These are phyloP conservation scores for Juglanconis juglandina DNA, from an alignment of 2,329 filamentous ascomycete genomes.

Conservation along the genomic window DNA sequence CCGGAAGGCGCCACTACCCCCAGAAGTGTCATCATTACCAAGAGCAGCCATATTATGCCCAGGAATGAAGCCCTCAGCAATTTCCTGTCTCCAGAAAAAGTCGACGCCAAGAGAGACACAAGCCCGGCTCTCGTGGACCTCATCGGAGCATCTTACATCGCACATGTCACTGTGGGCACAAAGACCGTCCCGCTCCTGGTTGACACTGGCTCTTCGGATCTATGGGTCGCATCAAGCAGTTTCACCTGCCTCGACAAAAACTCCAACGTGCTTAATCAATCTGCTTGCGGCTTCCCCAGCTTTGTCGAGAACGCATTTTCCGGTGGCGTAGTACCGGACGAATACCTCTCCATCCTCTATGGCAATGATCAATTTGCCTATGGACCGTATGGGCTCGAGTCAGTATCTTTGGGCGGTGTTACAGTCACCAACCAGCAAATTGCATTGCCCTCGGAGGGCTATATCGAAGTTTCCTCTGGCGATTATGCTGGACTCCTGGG, in stretches of 20 bases:
- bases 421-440: conserved; percentile 8
- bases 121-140: background rate
- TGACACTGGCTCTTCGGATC: conserved; percentile 26
- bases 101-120: background rate
- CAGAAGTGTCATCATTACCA: no score
- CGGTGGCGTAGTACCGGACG: background rate
- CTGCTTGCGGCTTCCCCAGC: background rate
- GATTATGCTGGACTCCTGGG: conserved; percentile 15
- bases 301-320: background rate
- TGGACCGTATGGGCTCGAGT: conserved; percentile 9
- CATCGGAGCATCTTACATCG: conserved; percentile 21
- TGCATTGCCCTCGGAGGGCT: conserved; percentile 6
- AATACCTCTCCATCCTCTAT: conserved; percentile 14
- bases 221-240: conserved; percentile 7
- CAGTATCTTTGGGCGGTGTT: conserved; percentile 6
- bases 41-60: no score
- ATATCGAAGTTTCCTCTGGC: background rate
- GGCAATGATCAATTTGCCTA: conserved; percentile 10
- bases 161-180: conserved; percentile 24
- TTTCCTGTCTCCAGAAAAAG: background rate
- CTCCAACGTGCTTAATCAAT: background rate
- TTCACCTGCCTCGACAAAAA: conserved; percentile 13
- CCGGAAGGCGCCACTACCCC: background rate
- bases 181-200: conserved; percentile 25
- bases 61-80: background rate